Evolutionary conservation across 1,284 basidiomycete species (phyloP).

Genomic region (Sporisorium graminicola): DNA sequence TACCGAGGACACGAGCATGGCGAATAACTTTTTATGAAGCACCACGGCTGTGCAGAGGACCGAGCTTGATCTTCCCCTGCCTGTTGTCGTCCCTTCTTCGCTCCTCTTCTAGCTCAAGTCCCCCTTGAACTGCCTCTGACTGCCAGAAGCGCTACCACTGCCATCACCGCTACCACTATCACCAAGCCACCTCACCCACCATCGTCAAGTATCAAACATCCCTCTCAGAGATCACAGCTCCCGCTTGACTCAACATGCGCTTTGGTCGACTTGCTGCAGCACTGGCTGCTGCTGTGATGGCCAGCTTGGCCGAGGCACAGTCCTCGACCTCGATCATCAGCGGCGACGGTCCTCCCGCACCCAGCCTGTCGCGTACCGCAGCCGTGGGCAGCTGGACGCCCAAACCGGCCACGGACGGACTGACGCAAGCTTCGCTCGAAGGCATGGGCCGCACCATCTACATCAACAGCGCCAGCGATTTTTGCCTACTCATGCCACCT

Average conservation of each 20-base stretch:
- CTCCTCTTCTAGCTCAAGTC: not conserved
- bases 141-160: not conserved
- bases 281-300: slow-evolving; percentile 21
- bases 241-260: slow-evolving; percentile 20
- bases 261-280: slow-evolving; percentile 16
- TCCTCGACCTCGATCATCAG: slow-evolving; percentile 23
- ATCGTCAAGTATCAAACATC: not conserved
- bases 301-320: slow-evolving; percentile 31
- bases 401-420: slow-evolving; percentile 27
- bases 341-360: slow-evolving; percentile 42
- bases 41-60: not conserved
- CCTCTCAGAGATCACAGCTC: not conserved
- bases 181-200: slow-evolving; percentile 3
- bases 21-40: not conserved
- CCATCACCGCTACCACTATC: not conserved
- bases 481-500: slow-evolving; percentile 64
- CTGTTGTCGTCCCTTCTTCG: not conserved
- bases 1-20: not conserved
- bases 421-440: slow-evolving; percentile 23
- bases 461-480: slow-evolving; percentile 58
- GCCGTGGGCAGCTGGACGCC: slow-evolving; percentile 48
- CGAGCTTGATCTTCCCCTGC: not conserved
- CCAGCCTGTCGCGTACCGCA: slow-evolving; percentile 36
- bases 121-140: not conserved
- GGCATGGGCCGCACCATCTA: slow-evolving; percentile 47